Percentiles rank a stretch among this genome's conserved stretches.
phyloP scores from a whole-genome alignment of 441 rosid genomes.

The Jatropha podagrica region DNA sequence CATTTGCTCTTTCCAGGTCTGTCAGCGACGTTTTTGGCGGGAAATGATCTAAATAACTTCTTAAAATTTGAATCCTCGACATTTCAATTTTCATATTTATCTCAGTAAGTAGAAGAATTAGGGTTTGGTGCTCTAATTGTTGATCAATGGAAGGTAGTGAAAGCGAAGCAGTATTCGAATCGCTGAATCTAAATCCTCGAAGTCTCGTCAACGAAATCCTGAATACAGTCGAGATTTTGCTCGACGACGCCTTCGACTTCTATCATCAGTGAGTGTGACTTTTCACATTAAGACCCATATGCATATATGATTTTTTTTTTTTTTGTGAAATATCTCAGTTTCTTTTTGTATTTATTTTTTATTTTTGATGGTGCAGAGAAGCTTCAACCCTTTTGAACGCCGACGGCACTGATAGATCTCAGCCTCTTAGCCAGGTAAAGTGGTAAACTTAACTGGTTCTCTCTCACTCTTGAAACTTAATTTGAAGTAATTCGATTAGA shows the following conservation, averaged over 20 bases:
- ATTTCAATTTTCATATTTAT: not conserved
- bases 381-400: conserved; percentile 46
- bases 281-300: not conserved
- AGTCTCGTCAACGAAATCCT: conserved; percentile 72
- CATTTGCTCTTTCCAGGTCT: too few relatives aligned
- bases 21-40: conserved; percentile 16
- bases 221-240: conserved; percentile 62
- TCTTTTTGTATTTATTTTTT: not conserved
- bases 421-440: conserved; percentile 51
- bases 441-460: conserved; percentile 28
- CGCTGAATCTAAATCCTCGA: conserved; percentile 67
- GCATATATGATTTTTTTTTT: too few relatives aligned
- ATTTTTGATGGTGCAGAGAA: conserved; percentile 40
- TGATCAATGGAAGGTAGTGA: conserved; percentile 61
- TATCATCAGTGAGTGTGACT: conserved; percentile 36
- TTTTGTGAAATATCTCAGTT: not conserved
- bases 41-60: conserved; percentile 8
- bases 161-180: conserved; percentile 54
- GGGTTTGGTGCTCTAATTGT: conserved; percentile 3
- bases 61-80: not conserved
- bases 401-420: conserved; percentile 45
- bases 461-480: not conserved
- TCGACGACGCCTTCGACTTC: conserved; percentile 65
- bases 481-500: not conserved
- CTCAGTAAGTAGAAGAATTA: conserved; percentile 4